Conservation (phyloP, 2,329 filamentous ascomycete species). For the Emericellopsis cladophorae region DNA sequence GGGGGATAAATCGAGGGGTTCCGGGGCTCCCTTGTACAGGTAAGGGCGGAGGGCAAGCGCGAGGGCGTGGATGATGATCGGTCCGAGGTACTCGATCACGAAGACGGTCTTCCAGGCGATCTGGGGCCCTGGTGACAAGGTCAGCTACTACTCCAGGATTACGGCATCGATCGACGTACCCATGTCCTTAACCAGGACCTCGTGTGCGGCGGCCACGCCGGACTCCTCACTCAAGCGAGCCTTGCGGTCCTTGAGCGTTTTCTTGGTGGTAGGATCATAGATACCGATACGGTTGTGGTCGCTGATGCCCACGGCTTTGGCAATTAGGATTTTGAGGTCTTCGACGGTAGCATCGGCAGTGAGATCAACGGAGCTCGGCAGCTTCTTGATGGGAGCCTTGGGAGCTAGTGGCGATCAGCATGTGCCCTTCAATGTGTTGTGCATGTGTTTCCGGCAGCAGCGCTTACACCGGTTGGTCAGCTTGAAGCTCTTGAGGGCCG, state of each 20-base stretch:
- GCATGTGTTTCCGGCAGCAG: background rate
- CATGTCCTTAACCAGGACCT: conserved; percentile 83
- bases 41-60: conserved; percentile 61
- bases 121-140: conserved; percentile 53
- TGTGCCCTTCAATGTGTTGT: background rate
- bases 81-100: conserved; percentile 88
- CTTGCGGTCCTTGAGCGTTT: conserved; percentile 50
- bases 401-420: conserved; percentile 18
- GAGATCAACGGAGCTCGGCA: conserved; percentile 38
- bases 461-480: conserved; percentile 20
- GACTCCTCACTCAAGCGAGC: conserved; percentile 35
- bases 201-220: conserved; percentile 32
- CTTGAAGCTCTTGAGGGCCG: conserved; percentile 21
- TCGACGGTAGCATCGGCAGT: conserved; percentile 41
- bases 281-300: conserved; percentile 52
- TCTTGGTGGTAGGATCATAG: conserved; percentile 46
- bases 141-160: background rate
- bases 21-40: conserved; percentile 30
- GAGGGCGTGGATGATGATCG: conserved; percentile 73
- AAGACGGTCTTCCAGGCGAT: conserved; percentile 90
- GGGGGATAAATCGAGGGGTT: conserved; percentile 35
- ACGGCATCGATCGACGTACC: conserved; percentile 39
- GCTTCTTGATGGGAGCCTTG: conserved; percentile 37
- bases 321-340: conserved; percentile 43
- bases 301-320: conserved; percentile 33